Percentiles rank a stretch among this genome's conserved stretches.
Evolutionary conservation across 2,329 filamentous ascomycete species (phyloP).

Genomic region (Tolypocladium cylindrosporum): DNA sequence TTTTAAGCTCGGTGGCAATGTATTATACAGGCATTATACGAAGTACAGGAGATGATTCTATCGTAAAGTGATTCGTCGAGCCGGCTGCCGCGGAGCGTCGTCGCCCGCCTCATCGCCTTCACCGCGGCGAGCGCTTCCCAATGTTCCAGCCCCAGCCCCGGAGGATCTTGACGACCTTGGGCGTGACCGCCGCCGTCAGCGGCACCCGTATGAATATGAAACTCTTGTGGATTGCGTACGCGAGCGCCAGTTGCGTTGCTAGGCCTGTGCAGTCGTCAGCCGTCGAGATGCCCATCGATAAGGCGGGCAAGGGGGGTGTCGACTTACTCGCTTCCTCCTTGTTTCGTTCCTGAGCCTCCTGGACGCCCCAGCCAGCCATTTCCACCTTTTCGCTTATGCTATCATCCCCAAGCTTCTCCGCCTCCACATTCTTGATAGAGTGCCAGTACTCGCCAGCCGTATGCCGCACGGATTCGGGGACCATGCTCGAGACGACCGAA

Average conservation of each 20-base stretch:
- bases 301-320: neutral
- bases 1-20: too few relatives aligned
- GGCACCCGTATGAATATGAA: slow-evolving; percentile 96
- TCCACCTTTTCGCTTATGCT: slow-evolving; percentile 36
- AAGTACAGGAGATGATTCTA: neutral
- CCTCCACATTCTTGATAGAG: slow-evolving; percentile 35
- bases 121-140: slow-evolving; percentile 50
- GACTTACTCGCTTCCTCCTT: slow-evolving; percentile 65
- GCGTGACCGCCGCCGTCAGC: slow-evolving; percentile 78
- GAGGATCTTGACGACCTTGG: slow-evolving; percentile 86
- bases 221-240: slow-evolving; percentile 95
- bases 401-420: slow-evolving; percentile 30
- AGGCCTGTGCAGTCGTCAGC: slow-evolving; percentile 36
- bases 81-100: too few relatives aligned
- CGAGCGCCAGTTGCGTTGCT: slow-evolving; percentile 77
- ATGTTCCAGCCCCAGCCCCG: slow-evolving; percentile 92
- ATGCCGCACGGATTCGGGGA: slow-evolving; percentile 50
- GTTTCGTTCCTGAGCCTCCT: slow-evolving; percentile 51
- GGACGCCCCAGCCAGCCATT: slow-evolving; percentile 49
- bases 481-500: slow-evolving; percentile 43
- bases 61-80: neutral
- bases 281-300: neutral
- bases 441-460: slow-evolving; percentile 39
- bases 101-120: neutral
- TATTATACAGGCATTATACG: neutral